phyloP scores from a whole-genome alignment of 78 protist species.

The Isochrysis galbana region DNA sequence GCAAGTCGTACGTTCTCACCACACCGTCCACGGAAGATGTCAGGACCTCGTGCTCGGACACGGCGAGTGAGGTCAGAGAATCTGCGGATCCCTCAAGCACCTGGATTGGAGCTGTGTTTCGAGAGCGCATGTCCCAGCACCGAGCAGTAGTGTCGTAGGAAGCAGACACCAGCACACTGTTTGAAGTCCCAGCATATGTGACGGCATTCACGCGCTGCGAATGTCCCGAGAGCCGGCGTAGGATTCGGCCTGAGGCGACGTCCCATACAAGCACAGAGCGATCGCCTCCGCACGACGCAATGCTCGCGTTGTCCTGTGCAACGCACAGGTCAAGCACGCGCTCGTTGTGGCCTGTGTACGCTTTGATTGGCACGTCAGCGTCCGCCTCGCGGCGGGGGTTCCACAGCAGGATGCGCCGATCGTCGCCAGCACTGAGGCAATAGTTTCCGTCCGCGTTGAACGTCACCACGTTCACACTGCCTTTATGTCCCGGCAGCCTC shows the following conservation, averaged over 20 bases:
- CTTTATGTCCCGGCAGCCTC: not conserved
- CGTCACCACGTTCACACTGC: not conserved
- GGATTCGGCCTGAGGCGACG: not conserved
- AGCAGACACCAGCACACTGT: not conserved
- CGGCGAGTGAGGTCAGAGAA: not conserved
- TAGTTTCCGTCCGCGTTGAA: conserved; percentile 31
- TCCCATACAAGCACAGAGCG: not conserved
- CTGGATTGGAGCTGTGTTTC: not conserved
- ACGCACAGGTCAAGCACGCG: conserved; percentile 17
- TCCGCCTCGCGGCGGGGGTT: conserved; percentile 30
- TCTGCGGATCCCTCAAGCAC: not conserved
- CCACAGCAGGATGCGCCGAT: conserved; percentile 44
- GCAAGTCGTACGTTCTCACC: not conserved
- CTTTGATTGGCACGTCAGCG: conserved; percentile 33
- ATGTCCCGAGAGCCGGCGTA: conserved; percentile 5
- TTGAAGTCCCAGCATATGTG: not conserved
- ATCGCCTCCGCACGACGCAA: conserved; percentile 34
- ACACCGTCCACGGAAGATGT: conserved; percentile 20
- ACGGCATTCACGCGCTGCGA: conserved; percentile 18
- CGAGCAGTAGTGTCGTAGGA: conserved; percentile 37
- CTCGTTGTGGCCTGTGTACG: conserved; percentile 35
- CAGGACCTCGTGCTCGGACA: not conserved
- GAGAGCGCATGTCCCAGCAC: conserved; percentile 36
- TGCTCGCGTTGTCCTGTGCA: not conserved
- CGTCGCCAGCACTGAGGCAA: conserved; percentile 28